A percentile compares a stretch with the other conserved stretches of the same genome.
phyloP scores from a whole-genome alignment of 139 green algal genomes.

The Auxenochlorella protothecoides region DNA sequence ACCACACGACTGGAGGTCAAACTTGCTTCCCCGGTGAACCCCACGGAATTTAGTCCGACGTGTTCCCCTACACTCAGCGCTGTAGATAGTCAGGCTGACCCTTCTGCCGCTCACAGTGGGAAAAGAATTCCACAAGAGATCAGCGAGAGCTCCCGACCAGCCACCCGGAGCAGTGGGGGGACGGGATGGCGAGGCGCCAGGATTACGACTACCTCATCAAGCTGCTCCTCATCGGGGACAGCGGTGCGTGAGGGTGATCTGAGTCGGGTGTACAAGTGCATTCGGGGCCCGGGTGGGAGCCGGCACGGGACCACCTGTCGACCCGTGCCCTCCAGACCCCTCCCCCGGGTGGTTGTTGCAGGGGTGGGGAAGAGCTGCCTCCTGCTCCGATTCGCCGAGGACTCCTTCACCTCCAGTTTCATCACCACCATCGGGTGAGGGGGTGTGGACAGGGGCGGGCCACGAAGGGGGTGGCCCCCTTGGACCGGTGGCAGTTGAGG shows the following conservation, averaged over 20 bases:
- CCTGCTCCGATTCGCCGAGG: conserved; percentile 89
- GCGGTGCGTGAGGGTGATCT: conserved; percentile 43
- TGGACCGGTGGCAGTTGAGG: too few species aligned
- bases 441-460: too few species aligned
- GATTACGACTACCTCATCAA: conserved; percentile 95
- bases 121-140: too few species aligned
- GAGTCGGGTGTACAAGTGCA: background rate
- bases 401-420: conserved; percentile 93
- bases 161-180: background rate
- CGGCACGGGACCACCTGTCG: too few species aligned
- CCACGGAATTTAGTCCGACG: background rate
- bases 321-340: too few species aligned
- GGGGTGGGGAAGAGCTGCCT: conserved; percentile 96
- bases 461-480: too few species aligned
- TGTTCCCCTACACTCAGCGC: too few species aligned
- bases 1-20: too few species aligned
- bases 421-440: conserved; percentile 95
- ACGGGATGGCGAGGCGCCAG: conserved; percentile 11
- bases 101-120: too few species aligned
- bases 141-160: too few species aligned
- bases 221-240: conserved; percentile 92
- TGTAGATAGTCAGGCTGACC: too few species aligned
- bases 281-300: too few species aligned
- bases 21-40: background rate
- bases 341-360: conserved; percentile 14